Evolutionary conservation across 1,284 basidiomycete genomes (phyloP), one percentile per base, ranked within the genome.

Genomic region (Kalmanozyma brasiliensis): DNA sequence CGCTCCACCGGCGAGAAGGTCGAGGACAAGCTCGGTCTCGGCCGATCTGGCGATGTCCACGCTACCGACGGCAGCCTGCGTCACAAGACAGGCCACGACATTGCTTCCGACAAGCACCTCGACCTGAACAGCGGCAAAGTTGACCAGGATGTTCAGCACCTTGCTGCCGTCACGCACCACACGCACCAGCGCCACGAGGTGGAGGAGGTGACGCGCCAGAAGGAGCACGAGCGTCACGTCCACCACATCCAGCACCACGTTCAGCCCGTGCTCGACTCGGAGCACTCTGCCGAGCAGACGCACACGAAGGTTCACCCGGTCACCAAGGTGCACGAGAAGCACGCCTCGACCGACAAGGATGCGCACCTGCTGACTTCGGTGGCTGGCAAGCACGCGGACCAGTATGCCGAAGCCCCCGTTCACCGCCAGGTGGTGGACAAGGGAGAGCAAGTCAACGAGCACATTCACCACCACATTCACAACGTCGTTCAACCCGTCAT

Each of bases 401-500:
- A 48, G 4, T 62, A 69, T 46, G 46, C 62, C 33, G 73, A 80
- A 60, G 71, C 65, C 14, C 61, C 72, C 17, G 38, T 62, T 23
- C 73, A 80, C 60, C 76, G 73, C 43, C 61, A 70, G 49, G 68
- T 82, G 33, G 60, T 82, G 26, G 81, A 83, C 75, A 74, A 77
- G 74, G 79, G 81, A 38, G 81, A 82, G 73, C 45, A 40, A 11
- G 80, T 80, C 35, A 74, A 76, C 36, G 78, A 80, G 57, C 60
- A 65, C 52, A 73, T 78, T 43, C 77, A 79, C 71, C 79, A 80
- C 67, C 78, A 81, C 68, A 77, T 82, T 32, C 79, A 81, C 76
- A 81, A 82, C 70, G 70, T 82, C 22, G 80, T 83, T 10, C 80
- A 82, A 68, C 82, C 82, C 17, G 67, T 80, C 52, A 76, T 83